Conservation (phyloP, 2,329 filamentous ascomycete species). For the Byssochlamys sp. region DNA sequence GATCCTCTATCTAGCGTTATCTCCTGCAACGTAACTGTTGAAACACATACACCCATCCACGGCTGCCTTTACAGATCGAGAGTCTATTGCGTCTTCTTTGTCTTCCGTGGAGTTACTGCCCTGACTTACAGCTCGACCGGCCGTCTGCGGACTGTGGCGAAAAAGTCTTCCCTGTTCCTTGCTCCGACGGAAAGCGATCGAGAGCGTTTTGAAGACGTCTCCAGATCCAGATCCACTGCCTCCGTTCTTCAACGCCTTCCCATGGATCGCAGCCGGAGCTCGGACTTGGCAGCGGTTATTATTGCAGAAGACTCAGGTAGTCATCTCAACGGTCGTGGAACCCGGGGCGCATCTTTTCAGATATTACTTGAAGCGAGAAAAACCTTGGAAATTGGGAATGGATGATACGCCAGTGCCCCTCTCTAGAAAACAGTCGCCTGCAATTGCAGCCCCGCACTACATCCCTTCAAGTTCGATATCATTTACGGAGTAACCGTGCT, state of each 20-base stretch:
- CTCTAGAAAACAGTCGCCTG: neutral
- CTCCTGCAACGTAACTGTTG: neutral
- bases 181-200: neutral
- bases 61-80: neutral
- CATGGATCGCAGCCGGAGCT: neutral
- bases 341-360: neutral
- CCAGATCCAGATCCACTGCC: neutral
- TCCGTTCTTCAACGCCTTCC: neutral
- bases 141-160: neutral
- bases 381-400: neutral
- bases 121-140: neutral
- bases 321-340: neutral
- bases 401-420: neutral
- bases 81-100: neutral
- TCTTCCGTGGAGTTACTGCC: neutral
- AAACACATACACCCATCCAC: neutral
- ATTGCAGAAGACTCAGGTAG: neutral
- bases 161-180: neutral
- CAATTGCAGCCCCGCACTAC: neutral
- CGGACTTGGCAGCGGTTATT: neutral
- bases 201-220: neutral
- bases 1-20: neutral
- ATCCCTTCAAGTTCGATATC: neutral
- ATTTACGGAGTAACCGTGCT: neutral
- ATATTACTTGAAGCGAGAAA: neutral